phyloP scores from a whole-genome alignment of 148 eudicot genomes.

The Fagopyrum esculentum region DNA sequence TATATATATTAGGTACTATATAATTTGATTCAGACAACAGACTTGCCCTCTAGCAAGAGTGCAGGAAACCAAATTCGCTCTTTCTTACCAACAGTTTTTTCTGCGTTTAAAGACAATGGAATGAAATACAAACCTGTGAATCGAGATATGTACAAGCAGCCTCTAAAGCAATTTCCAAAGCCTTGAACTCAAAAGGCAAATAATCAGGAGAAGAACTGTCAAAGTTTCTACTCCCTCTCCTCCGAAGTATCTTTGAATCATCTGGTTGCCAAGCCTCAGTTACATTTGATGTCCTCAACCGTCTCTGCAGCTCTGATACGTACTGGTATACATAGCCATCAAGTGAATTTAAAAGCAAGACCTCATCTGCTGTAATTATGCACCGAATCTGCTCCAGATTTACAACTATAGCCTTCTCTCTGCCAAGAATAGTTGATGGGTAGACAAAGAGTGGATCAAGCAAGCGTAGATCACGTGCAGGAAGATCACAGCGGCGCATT shows the following conservation, averaged over 20 bases:
- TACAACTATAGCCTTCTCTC: constrained; percentile 75
- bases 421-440: constrained; percentile 78
- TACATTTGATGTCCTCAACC: constrained; percentile 43
- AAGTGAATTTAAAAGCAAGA: constrained; percentile 12
- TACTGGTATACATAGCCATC: constrained; percentile 62
- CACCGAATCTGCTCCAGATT: constrained; percentile 45
- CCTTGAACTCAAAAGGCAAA: constrained; percentile 18
- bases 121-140: constrained; percentile 9
- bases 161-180: constrained; percentile 13
- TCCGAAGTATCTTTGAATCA: constrained; percentile 33
- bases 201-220: constrained; percentile 7
- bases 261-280: constrained; percentile 75
- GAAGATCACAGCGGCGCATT: constrained; percentile 80
- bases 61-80: background rate
- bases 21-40: background rate
- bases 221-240: constrained; percentile 38
- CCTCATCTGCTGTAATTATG: constrained; percentile 14
- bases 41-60: background rate
- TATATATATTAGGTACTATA: background rate
- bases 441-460: constrained; percentile 74
- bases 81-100: background rate
- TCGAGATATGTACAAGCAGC: constrained; percentile 14
- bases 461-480: constrained; percentile 85
- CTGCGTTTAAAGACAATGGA: background rate
- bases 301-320: constrained; percentile 82